phyloP scores from a whole-genome alignment of 805 yeast genomes.

The Candida ulmi region DNA sequence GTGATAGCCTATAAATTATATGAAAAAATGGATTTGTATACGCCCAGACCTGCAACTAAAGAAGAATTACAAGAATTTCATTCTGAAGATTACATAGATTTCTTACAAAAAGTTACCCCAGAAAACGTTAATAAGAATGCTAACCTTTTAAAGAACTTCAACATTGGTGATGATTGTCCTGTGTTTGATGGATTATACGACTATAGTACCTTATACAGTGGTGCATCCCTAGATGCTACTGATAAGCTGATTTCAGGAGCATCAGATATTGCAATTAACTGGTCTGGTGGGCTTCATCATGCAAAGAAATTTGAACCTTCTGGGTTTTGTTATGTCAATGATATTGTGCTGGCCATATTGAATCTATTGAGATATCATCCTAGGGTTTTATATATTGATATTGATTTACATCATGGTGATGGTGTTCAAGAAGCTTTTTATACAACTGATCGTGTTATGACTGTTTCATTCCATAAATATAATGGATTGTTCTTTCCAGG shows the following conservation, averaged over 20 bases:
- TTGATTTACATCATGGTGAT: slow-evolving; percentile 95
- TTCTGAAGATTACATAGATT: slow-evolving; percentile 88
- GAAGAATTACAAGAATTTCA: slow-evolving; percentile 82
- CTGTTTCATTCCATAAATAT: slow-evolving; percentile 91
- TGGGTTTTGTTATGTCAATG: slow-evolving; percentile 94
- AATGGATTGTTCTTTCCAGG: slow-evolving; percentile 96
- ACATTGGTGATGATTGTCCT: slow-evolving; percentile 94
- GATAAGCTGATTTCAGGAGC: slow-evolving; percentile 78
- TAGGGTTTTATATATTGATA: slow-evolving; percentile 88
- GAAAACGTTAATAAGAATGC: slow-evolving; percentile 72
- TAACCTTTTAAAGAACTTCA: slow-evolving; percentile 62
- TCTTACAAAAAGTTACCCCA: slow-evolving; percentile 82
- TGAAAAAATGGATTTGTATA: slow-evolving; percentile 84
- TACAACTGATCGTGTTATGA: slow-evolving; percentile 93
- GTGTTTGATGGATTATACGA: slow-evolving; percentile 91
- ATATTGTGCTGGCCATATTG: slow-evolving; percentile 83
- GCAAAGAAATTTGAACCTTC: slow-evolving; percentile 93
- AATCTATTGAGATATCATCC: slow-evolving; percentile 86
- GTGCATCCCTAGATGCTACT: slow-evolving; percentile 92
- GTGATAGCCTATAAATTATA: slow-evolving; percentile 81
- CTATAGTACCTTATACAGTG: slow-evolving; percentile 82
- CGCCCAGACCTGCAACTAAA: slow-evolving; percentile 75
- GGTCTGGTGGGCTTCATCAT: slow-evolving; percentile 96
- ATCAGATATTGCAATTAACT: slow-evolving; percentile 91
- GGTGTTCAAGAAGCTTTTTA: slow-evolving; percentile 98